phyloP scores from a whole-genome alignment of 2,329 filamentous ascomycete species.

The Septoria petroselini region DNA sequence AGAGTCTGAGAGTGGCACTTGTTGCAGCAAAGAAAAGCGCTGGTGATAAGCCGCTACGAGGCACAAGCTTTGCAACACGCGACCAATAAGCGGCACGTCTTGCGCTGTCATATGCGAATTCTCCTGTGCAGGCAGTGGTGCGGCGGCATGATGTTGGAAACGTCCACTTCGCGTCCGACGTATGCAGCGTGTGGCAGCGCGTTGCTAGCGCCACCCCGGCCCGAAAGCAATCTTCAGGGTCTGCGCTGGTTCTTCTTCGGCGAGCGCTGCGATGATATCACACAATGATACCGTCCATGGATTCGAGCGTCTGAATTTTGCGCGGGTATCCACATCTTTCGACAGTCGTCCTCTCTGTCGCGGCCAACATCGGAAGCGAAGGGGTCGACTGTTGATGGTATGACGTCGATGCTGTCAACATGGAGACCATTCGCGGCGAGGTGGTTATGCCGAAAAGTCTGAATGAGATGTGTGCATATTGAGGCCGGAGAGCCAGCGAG shows the following conservation, averaged over 20 bases:
- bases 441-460: slow-evolving; percentile 13
- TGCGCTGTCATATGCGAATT: neutral
- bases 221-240: slow-evolving; percentile 15
- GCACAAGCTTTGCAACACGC: slow-evolving; percentile 6
- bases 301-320: neutral
- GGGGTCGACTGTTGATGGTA: slow-evolving; percentile 1
- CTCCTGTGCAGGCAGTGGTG: slow-evolving; percentile 13
- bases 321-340: neutral
- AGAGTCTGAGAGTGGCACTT: slow-evolving; percentile 2
- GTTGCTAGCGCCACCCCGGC: slow-evolving; percentile 5
- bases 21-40: slow-evolving; percentile 1
- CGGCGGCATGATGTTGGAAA: slow-evolving; percentile 20
- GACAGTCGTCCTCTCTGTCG: neutral
- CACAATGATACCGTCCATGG: neutral
- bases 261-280: slow-evolving; percentile 11
- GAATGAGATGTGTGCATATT: neutral
- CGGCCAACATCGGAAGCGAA: slow-evolving; percentile 10
- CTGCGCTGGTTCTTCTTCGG: slow-evolving; percentile 13
- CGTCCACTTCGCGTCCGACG: slow-evolving; percentile 13
- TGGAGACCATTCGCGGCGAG: neutral
- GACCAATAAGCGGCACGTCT: slow-evolving; percentile 2
- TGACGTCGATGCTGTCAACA: slow-evolving; percentile 6
- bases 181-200: slow-evolving; percentile 4
- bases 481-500: neutral
- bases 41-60: slow-evolving; percentile 1